These are phyloP conservation scores for Bullera alba DNA, from an alignment of 768 basidiomycete species.

Conservation along the genomic window DNA sequence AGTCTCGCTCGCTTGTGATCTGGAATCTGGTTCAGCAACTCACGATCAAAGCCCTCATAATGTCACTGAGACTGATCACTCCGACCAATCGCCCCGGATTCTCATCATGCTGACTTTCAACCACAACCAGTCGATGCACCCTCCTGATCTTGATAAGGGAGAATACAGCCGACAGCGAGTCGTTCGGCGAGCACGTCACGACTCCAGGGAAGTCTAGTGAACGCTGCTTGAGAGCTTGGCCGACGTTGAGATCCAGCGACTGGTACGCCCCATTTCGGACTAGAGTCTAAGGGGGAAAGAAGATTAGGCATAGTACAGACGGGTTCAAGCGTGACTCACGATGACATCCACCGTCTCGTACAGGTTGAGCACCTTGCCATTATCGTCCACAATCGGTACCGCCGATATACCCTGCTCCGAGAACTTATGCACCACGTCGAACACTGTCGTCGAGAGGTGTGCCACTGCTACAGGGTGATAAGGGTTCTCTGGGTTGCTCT, in stretches of 20 bases:
- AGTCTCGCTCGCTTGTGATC: no score
- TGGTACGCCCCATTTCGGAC: slow-evolving; percentile 91
- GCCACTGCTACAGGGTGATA: slow-evolving; percentile 90
- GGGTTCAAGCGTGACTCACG: slow-evolving; percentile 56
- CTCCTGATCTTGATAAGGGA: slow-evolving; percentile 86
- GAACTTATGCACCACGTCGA: slow-evolving; percentile 98
- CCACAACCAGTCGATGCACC: slow-evolving; percentile 89
- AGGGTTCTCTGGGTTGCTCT: slow-evolving; percentile 53
- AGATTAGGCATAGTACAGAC: background rate
- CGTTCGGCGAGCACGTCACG: slow-evolving; percentile 85
- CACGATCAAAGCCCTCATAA: slow-evolving; percentile 43
- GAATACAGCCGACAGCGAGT: slow-evolving; percentile 83
- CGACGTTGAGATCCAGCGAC: slow-evolving; percentile 87
- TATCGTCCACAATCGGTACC: slow-evolving; percentile 82
- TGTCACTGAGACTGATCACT: slow-evolving; percentile 44
- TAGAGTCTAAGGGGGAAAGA: slow-evolving; percentile 59
- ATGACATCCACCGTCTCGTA: slow-evolving; percentile 99
- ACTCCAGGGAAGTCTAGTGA: slow-evolving; percentile 94
- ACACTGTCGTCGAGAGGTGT: slow-evolving; percentile 81
- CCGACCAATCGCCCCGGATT: slow-evolving; percentile 41
- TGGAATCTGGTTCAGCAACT: slow-evolving; percentile 9
- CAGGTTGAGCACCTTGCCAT: slow-evolving; percentile 87
- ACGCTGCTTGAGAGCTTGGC: slow-evolving; percentile 83
- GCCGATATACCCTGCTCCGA: slow-evolving; percentile 91
- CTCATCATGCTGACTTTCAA: slow-evolving; percentile 52